Evolutionary conservation across 2,329 filamentous ascomycete genomes (phyloP).

Genomic region (Diaporthe eres): DNA sequence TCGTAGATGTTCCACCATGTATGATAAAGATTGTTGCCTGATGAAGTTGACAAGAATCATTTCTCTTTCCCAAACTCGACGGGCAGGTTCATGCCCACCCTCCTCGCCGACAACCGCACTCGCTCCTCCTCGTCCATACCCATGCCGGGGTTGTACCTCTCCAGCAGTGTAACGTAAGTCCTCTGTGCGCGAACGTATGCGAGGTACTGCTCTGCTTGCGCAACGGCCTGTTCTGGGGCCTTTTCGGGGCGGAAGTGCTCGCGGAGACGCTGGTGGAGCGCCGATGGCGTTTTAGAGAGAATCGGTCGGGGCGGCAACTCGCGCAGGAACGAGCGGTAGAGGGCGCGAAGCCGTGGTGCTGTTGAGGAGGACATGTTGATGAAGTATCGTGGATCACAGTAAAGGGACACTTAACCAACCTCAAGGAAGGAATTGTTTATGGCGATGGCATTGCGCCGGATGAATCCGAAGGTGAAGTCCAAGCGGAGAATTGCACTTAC

Average conservation of each 20-base stretch:
- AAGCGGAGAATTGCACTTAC: slow-evolving; percentile 8
- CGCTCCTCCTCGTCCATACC: slow-evolving; percentile 88
- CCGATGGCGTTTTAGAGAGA: slow-evolving; percentile 71
- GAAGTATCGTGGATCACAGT: background rate
- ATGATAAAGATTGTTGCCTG: background rate
- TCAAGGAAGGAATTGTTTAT: background rate
- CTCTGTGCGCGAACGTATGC: slow-evolving; percentile 89
- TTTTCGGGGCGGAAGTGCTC: slow-evolving; percentile 64
- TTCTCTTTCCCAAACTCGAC: slow-evolving; percentile 63
- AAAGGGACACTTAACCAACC: background rate
- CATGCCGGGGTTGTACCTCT: slow-evolving; percentile 95
- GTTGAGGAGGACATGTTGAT: slow-evolving; percentile 50
- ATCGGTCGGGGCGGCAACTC: slow-evolving; percentile 83
- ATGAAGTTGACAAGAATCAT: background rate
- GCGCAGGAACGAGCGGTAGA: slow-evolving; percentile 91
- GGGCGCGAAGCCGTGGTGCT: slow-evolving; percentile 73
- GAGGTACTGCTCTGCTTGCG: slow-evolving; percentile 81
- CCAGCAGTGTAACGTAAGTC: slow-evolving; percentile 83
- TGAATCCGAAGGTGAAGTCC: background rate
- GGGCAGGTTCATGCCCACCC: slow-evolving; percentile 92
- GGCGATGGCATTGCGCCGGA: slow-evolving; percentile 1
- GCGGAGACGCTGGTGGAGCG: slow-evolving; percentile 79
- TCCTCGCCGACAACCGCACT: slow-evolving; percentile 84
- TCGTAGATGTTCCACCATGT: too few relatives aligned
- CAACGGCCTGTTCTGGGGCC: slow-evolving; percentile 47